A percentile compares a stretch with the other conserved stretches of the same genome.
Evolutionary conservation across 225 moss, liverwort and hornwort genomes (phyloP).

Genomic region (Polytrichum commune): DNA sequence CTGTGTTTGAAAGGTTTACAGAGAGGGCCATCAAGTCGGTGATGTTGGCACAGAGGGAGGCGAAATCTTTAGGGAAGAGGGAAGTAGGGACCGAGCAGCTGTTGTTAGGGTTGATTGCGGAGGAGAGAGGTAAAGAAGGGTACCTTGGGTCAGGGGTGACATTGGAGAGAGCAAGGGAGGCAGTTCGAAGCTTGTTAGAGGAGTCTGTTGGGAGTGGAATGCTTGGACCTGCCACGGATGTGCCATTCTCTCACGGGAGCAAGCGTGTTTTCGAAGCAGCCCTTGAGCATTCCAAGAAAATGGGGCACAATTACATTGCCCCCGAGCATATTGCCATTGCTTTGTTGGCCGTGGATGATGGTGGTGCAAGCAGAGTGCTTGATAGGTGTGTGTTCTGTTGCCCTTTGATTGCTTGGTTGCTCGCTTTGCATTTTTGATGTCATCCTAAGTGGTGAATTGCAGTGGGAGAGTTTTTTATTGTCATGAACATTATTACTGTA

Average conservation of each 20-base stretch:
- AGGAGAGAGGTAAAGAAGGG: constrained; percentile 81
- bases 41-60: constrained; percentile 91
- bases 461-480: too few relatives aligned
- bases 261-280: constrained; percentile 92
- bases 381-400: constrained; percentile 58
- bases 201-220: constrained; percentile 56
- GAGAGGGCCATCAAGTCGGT: constrained; percentile 95
- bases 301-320: constrained; percentile 96
- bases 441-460: too few relatives aligned
- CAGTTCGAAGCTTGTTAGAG: constrained; percentile 60
- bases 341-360: constrained; percentile 84
- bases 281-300: constrained; percentile 88
- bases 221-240: constrained; percentile 81
- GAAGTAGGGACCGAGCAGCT: constrained; percentile 95
- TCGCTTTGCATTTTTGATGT: too few relatives aligned
- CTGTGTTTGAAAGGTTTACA: constrained; percentile 91
- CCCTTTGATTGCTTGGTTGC: too few relatives aligned
- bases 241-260: constrained; percentile 91
- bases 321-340: constrained; percentile 95
- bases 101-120: constrained; percentile 83
- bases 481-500: too few relatives aligned
- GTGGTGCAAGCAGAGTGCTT: constrained; percentile 81
- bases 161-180: constrained; percentile 86
- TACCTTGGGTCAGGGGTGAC: constrained; percentile 77
- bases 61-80: constrained; percentile 79